Base-by-base conservation (phyloP, 306 rosid genomes). In the Rosa multiflora region DNA sequence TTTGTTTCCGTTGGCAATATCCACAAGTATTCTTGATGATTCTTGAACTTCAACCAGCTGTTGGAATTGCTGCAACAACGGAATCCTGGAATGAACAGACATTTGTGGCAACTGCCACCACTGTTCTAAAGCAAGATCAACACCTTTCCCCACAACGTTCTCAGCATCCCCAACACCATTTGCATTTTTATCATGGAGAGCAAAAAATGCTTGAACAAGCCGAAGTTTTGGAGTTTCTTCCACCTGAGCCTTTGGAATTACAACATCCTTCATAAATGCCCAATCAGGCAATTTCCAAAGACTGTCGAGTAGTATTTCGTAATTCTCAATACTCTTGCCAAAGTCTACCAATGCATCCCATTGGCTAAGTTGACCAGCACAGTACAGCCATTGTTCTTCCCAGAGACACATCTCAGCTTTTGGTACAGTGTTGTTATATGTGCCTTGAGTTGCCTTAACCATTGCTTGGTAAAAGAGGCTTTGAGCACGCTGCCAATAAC, bases 331-430 rank as follows among this genome's bases (percentile, higher is more conserved):
- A 84, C 94, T 91, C 88, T 96, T 96, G 52, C 98, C 99, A 73
- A 93, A 96, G 79, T 96, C 99, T 35, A 88, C 93, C 80, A 96
- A 83, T 73, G 97, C 96, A 59, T 96, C 99, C 99, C 99, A 96
- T 80, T 96, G 97, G 89, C 98, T 86, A 48, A 96, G 98, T 88
- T 93, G 99, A 87, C 82, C 87, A 81, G 97, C 97, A 90, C 99
- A 91, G 80, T 76, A 83, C 78, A 93, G 85, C 99, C 99, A 96
- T 75, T 96, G 99, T 84, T 93, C 99, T 88, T 96, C 99, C 99
- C 99, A 96, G 23, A 96, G 94, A 86, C 99, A 96, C 99, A 96
- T 96, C 92, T 96, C 99, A 72, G 99, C 97, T 91, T 96, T 96
- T 5, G 99, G 97, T 52, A 93, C 98, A 15, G 97, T 82, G 79